Evolutionary conservation across 345 rosid species (phyloP).

Genomic region (Diplotaxis tenuifolia): DNA sequence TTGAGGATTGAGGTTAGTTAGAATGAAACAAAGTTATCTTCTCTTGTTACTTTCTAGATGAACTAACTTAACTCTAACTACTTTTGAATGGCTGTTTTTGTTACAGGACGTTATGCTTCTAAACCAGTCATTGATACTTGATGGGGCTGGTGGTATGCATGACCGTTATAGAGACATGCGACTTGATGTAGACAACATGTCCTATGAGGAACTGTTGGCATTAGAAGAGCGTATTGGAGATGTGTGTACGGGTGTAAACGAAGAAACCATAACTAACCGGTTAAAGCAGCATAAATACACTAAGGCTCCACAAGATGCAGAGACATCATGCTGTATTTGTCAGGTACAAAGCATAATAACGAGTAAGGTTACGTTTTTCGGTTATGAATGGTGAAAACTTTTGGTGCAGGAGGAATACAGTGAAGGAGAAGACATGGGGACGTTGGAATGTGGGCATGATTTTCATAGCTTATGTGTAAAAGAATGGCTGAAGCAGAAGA

Average conservation of each 20-base stretch:
- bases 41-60: constrained; percentile 4
- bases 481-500: constrained; percentile 83
- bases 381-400: constrained; percentile 15
- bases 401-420: constrained; percentile 66
- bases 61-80: background rate
- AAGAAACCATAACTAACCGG: constrained; percentile 53
- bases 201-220: constrained; percentile 94
- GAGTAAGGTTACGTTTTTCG: background rate
- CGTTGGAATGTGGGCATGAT: constrained; percentile 74
- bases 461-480: constrained; percentile 69
- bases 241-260: constrained; percentile 83
- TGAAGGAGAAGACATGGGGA: constrained; percentile 65
- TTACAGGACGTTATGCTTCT: constrained; percentile 81
- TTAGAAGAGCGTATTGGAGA: constrained; percentile 91
- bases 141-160: constrained; percentile 60
- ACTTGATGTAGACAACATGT: constrained; percentile 97
- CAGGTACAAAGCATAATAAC: constrained; percentile 46
- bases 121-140: constrained; percentile 63
- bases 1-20: constrained; percentile 73
- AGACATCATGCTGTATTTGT: constrained; percentile 90
- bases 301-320: constrained; percentile 47
- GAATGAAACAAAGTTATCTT: background rate
- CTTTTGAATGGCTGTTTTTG: background rate
- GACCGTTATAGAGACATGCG: constrained; percentile 97
- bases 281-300: constrained; percentile 48